Conservation (phyloP, 805 yeast genomes). For the Wickerhamiella azymoides region DNA sequence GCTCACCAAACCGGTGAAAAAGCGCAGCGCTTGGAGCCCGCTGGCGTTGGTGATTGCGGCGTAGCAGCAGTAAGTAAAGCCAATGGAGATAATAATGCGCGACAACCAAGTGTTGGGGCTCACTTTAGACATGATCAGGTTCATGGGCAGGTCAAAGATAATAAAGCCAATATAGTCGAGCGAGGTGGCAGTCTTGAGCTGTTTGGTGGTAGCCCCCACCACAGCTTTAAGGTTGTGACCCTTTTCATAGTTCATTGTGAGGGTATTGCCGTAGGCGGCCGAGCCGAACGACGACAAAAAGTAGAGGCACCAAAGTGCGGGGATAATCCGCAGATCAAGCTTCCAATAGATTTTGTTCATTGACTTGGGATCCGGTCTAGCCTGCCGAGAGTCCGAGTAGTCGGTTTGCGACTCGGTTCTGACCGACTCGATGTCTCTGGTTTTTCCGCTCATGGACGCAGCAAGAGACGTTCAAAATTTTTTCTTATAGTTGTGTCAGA, state of each 20-base stretch:
- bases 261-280: conserved; percentile 60
- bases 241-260: conserved; percentile 56
- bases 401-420: background rate
- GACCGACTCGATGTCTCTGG: background rate
- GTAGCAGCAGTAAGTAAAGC: conserved; percentile 64
- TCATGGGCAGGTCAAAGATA: conserved; percentile 79
- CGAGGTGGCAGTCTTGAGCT: conserved; percentile 63
- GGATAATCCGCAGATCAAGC: conserved; percentile 59
- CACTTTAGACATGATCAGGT: conserved; percentile 64
- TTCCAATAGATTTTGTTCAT: conserved; percentile 33
- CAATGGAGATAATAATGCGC: conserved; percentile 63
- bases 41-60: conserved; percentile 39
- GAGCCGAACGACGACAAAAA: conserved; percentile 69
- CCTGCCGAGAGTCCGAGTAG: background rate
- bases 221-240: conserved; percentile 48
- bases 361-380: background rate
- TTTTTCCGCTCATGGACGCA: background rate
- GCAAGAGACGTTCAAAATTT: background rate
- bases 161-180: conserved; percentile 72
- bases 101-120: conserved; percentile 80
- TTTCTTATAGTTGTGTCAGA: background rate
- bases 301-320: conserved; percentile 69
- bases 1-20: conserved; percentile 60
- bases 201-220: conserved; percentile 39
- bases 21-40: conserved; percentile 58